Percentiles rank a stretch among this genome's conserved stretches.
Evolutionary conservation across 495 filamentous ascomycete species (phyloP).

Genomic region (Podospora pseudopauciseta): DNA sequence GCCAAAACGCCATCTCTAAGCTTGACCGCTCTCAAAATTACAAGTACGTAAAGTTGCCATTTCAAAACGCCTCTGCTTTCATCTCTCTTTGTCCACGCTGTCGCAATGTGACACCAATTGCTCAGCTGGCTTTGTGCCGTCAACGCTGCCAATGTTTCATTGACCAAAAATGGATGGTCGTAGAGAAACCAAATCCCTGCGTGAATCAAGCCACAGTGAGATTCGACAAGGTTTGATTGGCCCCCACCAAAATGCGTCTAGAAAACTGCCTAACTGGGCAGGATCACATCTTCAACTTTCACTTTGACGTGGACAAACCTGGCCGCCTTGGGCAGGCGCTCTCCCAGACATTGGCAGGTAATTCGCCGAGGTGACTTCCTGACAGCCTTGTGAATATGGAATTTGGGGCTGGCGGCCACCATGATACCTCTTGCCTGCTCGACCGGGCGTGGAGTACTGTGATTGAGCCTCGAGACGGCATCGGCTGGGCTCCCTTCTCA

Average conservation of each 20-base stretch:
- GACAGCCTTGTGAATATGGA: neutral
- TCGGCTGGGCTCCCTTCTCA: neutral
- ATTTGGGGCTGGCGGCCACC: slow-evolving; percentile 1
- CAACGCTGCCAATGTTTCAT: neutral
- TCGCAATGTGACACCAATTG: neutral
- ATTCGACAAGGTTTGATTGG: neutral
- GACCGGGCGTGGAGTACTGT: no score
- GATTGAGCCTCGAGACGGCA: slow-evolving; percentile 3
- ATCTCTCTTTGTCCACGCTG: neutral
- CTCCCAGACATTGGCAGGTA: neutral
- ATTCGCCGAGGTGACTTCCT: neutral
- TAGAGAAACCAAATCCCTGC: neutral
- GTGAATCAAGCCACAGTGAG: slow-evolving; percentile 6
- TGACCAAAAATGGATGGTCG: slow-evolving; percentile 8
- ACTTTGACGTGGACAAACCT: neutral
- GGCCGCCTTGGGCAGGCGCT: slow-evolving; percentile 10
- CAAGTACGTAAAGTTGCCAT: neutral
- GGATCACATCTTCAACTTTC: neutral
- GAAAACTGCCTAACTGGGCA: slow-evolving; percentile 15
- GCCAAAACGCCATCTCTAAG: neutral
- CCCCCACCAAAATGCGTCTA: slow-evolving; percentile 12
- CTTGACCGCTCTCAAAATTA: neutral
- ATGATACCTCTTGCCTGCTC: neutral
- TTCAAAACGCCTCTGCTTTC: neutral
- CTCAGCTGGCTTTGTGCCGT: neutral